Base-by-base conservation (phyloP, 148 eudicot genomes). In the Polygonum aviculare region DNA sequence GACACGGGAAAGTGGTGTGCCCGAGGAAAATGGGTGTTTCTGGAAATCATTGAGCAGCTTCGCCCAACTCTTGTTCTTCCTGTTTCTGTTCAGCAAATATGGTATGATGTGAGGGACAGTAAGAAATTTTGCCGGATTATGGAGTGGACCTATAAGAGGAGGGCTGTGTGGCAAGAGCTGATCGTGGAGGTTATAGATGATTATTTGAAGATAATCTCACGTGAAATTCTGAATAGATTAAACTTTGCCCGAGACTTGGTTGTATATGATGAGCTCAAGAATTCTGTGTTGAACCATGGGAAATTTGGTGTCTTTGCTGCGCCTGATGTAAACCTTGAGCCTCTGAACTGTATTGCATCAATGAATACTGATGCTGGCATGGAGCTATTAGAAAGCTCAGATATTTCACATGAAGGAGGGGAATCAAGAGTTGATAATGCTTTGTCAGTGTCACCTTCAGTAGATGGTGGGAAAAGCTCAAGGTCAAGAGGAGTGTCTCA, bases 21-120 rank as follows among this genome's bases (percentile, higher is more conserved):
- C 74, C 88, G 99, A 18, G 88, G 91, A 36, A 85, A 83, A n/a
- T 96, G 99, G 99, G 22, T 84, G 72, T 84, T 93, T 81, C 85
- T 96, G 60, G 90, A 91, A 57, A 74, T 91, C 33, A 70, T 93
- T 45, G 76, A 86, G 78, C 84, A 85, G 69, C 44, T 78, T 65
- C 87, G 83, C 81, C 62, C 69, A 78, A 74, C 79, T 2, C 78
- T 77, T 72, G 78, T 88, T 5, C 67, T 93, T 65, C 88, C 83
- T 51, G 90, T 93, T 33, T 93, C 98, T 45, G 54, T 84, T 54
- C 85, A 82, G 85, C 97, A 96, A 80, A 86, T 96, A 80, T 96
- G 99, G 99, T 96, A 88, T 78, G 93, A 93, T 74, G 57, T 91
- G 78, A 85, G 95, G 79, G 75, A 11, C 51, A 89, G 72, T 73